phyloP scores from a whole-genome alignment of 257 asterid species.

The Solanum okadae region DNA sequence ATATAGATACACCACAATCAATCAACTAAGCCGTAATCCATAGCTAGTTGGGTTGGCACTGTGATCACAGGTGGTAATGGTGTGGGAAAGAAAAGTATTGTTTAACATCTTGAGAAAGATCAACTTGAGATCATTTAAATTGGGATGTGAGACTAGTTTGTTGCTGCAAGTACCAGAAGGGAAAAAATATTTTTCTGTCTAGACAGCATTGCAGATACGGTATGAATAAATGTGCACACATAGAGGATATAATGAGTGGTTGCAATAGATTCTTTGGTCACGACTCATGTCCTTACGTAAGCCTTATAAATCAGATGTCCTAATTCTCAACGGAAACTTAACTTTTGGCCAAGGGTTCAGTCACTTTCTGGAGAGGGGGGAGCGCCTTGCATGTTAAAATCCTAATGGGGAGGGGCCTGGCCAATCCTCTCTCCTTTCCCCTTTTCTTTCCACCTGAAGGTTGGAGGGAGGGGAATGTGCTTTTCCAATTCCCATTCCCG shows the following conservation, averaged over 20 bases:
- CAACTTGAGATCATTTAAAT: not conserved
- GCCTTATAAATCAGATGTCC: not conserved
- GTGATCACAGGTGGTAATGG: not conserved
- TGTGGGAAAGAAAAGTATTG: not conserved
- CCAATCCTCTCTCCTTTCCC: not conserved
- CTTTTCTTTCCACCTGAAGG: not conserved
- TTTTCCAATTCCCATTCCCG: not conserved
- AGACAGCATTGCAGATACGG: not conserved
- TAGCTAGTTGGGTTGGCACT: not conserved
- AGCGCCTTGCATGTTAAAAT: not conserved
- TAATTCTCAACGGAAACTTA: not conserved
- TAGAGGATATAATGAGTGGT: not conserved
- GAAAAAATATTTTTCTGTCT: not conserved
- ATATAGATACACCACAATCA: not conserved
- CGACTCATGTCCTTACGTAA: not conserved
- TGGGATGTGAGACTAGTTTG: not conserved
- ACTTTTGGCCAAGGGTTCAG: not conserved
- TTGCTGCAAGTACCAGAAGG: not conserved
- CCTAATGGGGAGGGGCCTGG: not conserved
- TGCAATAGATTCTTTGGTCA: not conserved
- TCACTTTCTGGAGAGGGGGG: not conserved
- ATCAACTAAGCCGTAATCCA: not conserved
- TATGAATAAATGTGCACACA: not conserved
- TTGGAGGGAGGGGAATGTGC: not conserved
- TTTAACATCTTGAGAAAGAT: not conserved